These are phyloP conservation scores for Drosera spatulata DNA, from an alignment of 179 eudicot genomes.

Conservation along the genomic window DNA sequence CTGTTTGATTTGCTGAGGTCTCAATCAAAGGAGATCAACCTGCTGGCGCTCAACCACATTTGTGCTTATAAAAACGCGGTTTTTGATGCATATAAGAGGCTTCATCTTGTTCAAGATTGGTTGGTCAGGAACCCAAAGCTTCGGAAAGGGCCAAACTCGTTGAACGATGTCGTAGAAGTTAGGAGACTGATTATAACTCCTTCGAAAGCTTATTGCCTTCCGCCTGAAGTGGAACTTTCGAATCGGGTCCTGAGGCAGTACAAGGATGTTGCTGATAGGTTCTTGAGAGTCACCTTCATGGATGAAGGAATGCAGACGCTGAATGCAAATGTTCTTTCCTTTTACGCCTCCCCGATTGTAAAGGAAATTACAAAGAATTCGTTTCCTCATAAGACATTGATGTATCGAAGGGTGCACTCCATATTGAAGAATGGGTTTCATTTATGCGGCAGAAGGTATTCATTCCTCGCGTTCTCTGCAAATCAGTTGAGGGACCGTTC, in stretches of 20 bases:
- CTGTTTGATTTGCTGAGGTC: slow-evolving; percentile 42
- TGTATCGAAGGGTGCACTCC: slow-evolving; percentile 48
- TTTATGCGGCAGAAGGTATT: slow-evolving; percentile 63
- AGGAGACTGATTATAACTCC: slow-evolving; percentile 80
- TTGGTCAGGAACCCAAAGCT: slow-evolving; percentile 57
- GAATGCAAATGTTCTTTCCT: slow-evolving; percentile 44
- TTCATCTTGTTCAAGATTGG: slow-evolving; percentile 58
- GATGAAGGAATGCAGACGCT: slow-evolving; percentile 80
- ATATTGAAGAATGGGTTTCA: slow-evolving; percentile 48
- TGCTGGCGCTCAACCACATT: slow-evolving; percentile 63
- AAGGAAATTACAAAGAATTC: slow-evolving; percentile 34
- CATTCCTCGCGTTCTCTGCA: slow-evolving; percentile 79
- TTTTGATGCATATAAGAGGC: slow-evolving; percentile 43
- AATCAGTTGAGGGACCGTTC: slow-evolving; percentile 84
- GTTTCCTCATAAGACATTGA: slow-evolving; percentile 41
- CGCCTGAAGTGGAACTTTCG: slow-evolving; percentile 75
- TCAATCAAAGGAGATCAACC: slow-evolving; percentile 41
- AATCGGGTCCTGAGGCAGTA: slow-evolving; percentile 77
- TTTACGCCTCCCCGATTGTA: slow-evolving; percentile 50
- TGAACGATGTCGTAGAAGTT: slow-evolving; percentile 53
- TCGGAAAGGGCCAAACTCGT: slow-evolving; percentile 25
- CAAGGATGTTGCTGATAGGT: slow-evolving; percentile 59
- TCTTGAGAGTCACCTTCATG: slow-evolving; percentile 83
- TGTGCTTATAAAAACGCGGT: slow-evolving; percentile 48
- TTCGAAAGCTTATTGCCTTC: slow-evolving; percentile 77